Evolutionary conservation across 2,329 filamentous ascomycete species (phyloP).

Genomic region (Colletotrichum sp.): DNA sequence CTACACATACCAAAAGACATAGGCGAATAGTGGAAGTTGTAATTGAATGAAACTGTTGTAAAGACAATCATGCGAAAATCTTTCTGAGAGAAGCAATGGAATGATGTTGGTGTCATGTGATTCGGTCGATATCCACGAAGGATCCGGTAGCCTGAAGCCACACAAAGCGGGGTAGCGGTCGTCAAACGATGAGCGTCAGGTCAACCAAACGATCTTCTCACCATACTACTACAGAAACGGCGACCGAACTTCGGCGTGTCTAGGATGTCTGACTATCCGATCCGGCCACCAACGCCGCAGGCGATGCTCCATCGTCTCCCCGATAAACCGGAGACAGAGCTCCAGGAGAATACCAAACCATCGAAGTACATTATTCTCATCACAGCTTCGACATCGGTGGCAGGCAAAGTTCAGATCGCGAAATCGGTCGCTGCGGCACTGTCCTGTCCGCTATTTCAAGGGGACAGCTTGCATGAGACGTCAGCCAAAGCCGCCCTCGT

Average conservation of each 20-base stretch:
- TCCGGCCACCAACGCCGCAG: not conserved
- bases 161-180: not conserved
- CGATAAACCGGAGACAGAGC: conserved; percentile 22
- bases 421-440: conserved; percentile 28
- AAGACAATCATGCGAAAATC: no score
- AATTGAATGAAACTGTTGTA: not conserved
- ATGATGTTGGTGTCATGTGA: not conserved
- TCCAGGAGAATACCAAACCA: conserved; percentile 4
- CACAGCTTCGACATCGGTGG: conserved; percentile 27
- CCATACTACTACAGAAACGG: not conserved
- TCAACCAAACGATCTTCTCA: not conserved
- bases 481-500: conserved; percentile 31
- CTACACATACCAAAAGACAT: not conserved
- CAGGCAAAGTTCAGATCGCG: conserved; percentile 33
- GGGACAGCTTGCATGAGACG: conserved; percentile 34
- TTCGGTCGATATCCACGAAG: not conserved
- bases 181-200: not conserved
- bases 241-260: not conserved
- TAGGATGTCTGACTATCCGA: not conserved
- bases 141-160: not conserved
- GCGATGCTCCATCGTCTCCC: conserved; percentile 27
- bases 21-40: not conserved
- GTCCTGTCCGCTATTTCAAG: conserved; percentile 29
- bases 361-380: conserved; percentile 32
- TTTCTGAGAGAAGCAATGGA: not conserved